phyloP scores from a whole-genome alignment of 73 alveolate species.

The Paramecium octaurelia region DNA sequence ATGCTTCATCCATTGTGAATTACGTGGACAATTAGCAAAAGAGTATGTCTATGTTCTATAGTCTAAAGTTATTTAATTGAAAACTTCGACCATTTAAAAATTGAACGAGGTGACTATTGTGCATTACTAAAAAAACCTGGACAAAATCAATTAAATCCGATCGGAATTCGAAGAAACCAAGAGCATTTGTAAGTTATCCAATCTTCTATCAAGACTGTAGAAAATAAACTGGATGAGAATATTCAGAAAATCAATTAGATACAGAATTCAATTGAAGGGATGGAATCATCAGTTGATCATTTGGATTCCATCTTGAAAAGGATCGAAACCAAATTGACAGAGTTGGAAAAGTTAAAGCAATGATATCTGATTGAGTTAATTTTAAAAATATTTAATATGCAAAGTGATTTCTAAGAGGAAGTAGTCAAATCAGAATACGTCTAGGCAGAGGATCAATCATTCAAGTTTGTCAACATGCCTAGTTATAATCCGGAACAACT shows the following conservation, averaged over 20 bases:
- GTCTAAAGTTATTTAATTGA: not conserved
- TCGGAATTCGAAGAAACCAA: not conserved
- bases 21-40: slow-evolving; percentile 4
- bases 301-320: not conserved
- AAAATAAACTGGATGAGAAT: slow-evolving; percentile 11
- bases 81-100: not conserved
- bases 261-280: slow-evolving; percentile 10
- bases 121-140: not conserved
- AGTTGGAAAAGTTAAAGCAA: not conserved
- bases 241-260: not conserved
- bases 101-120: slow-evolving; percentile 35
- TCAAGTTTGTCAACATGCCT: not conserved
- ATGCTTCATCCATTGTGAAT: not conserved
- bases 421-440: slow-evolving; percentile 29
- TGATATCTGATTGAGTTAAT: not conserved
- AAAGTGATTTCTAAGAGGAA: not conserved
- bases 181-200: not conserved
- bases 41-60: not conserved
- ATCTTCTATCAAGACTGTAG: not conserved
- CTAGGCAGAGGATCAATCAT: not conserved
- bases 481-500: slow-evolving; percentile 15
- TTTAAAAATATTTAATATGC: not conserved
- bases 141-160: not conserved
- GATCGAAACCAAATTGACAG: slow-evolving; percentile 5
- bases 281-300: slow-evolving; percentile 49